Evolutionary conservation across 306 rosid genomes (phyloP), one percentile per base, ranked within the genome.

Genomic region (Fagus crenata): DNA sequence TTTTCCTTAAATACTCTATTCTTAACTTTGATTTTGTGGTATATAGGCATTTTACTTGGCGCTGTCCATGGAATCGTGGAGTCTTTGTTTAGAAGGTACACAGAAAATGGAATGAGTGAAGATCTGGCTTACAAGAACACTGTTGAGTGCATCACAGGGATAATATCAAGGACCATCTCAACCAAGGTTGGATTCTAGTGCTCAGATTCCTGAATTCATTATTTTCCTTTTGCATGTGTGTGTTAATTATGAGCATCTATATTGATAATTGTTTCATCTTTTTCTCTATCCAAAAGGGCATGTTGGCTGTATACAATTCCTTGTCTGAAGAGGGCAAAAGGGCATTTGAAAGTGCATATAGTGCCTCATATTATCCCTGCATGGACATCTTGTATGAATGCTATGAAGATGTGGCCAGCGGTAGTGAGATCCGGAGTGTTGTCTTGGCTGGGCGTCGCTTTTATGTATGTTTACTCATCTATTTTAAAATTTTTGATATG

Each of bases 41-140:
- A 41, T 40, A 33, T 72, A 95, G 99, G 99, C 81, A 95, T 95
- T 86, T 87, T 95, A 70, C 97, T 95, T 69, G 99, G 99, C 70
- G 99, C 99, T 71, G 98, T 96, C 68, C 99, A 96, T 83, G 99
- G 99, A 65, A 63, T 88, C 75, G 99, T 96, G 84, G 99, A 96
- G 78, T 89, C 93, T 84, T 85, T 92, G 81, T 96, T 96, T 80
- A 92, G 97, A 84, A 87, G 97, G 82, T 96, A 85, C 89, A 96
- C 96, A 18, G 97, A 92, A 67, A 86, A 90, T 75, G 99, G 98
- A 75, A 92, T 89, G 97, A 75, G 72, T 33, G 99, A 92, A 86
- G 97, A 96, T 69, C 81, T 86, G 78, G 98, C 99, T 71, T 96
- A 96, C 79, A 91, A 92, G 88, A 92, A 91, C 85, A 96, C 99